These are phyloP conservation scores for Naganishia kalamii DNA, from an alignment of 768 basidiomycete genomes.

Conservation along the genomic window DNA sequence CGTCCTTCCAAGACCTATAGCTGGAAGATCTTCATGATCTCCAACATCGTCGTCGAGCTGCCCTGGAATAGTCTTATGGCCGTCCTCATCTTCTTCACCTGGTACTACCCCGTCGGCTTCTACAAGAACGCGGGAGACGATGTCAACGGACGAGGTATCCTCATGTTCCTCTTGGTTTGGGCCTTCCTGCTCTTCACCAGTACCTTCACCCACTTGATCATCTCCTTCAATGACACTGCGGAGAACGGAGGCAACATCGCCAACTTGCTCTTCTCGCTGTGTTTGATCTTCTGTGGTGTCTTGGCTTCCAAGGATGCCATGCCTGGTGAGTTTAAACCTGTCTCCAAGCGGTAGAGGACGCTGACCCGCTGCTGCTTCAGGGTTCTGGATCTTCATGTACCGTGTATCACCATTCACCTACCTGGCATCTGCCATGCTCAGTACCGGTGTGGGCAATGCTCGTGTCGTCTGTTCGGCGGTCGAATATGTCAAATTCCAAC, in stretches of 20 bases:
- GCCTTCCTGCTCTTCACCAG: constrained; percentile 49
- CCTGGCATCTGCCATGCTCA: constrained; percentile 28
- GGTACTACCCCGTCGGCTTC: constrained; percentile 48
- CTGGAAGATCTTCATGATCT: constrained; percentile 40
- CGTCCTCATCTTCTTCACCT: constrained; percentile 42
- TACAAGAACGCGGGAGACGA: constrained; percentile 49
- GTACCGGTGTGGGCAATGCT: constrained; percentile 6
- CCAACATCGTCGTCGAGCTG: constrained; percentile 40
- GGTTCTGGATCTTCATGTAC: constrained; percentile 35
- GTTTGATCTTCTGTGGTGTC: constrained; percentile 49
- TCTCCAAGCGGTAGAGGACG: background rate
- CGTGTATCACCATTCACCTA: constrained; percentile 48
- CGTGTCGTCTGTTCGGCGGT: constrained; percentile 58
- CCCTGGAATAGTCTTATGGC: constrained; percentile 35
- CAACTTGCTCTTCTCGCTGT: constrained; percentile 49
- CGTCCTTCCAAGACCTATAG: constrained; percentile 45
- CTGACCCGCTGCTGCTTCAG: background rate
- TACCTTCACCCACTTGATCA: constrained; percentile 46
- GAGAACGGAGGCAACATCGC: constrained; percentile 50
- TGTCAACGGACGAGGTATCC: constrained; percentile 47
- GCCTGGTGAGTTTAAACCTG: constrained; percentile 32
- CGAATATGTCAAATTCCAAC: constrained; percentile 67
- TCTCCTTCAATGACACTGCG: constrained; percentile 47
- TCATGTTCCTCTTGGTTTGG: constrained; percentile 49
- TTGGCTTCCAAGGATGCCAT: constrained; percentile 18